Conservation (phyloP, 371 early-diverging fungal genomes). For the Lichtheimia corymbifera region DNA sequence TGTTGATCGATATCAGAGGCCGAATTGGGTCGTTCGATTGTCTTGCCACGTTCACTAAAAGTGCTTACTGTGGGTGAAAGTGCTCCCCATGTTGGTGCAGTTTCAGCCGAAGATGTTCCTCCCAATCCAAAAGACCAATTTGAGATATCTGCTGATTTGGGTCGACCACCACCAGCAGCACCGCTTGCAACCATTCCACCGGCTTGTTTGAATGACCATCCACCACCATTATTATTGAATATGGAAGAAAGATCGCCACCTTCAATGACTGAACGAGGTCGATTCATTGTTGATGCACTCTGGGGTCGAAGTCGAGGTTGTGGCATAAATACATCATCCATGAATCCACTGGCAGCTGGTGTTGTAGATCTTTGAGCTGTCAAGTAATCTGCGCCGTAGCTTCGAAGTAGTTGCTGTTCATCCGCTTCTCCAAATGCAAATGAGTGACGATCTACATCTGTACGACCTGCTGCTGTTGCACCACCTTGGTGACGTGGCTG, state of each 20-base stretch:
- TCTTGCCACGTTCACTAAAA: conserved; percentile 35
- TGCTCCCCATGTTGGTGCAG: conserved; percentile 18
- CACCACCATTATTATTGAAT: conserved; percentile 22
- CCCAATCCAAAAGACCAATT: conserved; percentile 18
- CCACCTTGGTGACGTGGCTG: conserved; percentile 28
- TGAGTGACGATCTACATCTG: conserved; percentile 71
- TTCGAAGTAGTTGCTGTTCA: conserved; percentile 27
- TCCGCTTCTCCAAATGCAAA: conserved; percentile 60
- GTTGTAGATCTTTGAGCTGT: conserved; percentile 3
- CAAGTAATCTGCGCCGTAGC: conserved; percentile 12
- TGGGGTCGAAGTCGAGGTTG: conserved; percentile 7
- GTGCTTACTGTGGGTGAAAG: conserved; percentile 45
- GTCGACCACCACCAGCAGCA: conserved; percentile 41
- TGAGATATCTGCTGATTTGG: conserved; percentile 66
- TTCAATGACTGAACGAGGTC: conserved; percentile 54
- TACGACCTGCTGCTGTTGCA: conserved; percentile 28
- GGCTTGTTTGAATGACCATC: not conserved
- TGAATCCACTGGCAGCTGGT: not conserved
- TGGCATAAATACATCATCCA: not conserved
- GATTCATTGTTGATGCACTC: conserved; percentile 5
- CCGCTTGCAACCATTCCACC: conserved; percentile 24
- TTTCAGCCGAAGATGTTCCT: not conserved
- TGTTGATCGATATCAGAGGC: conserved; percentile 50
- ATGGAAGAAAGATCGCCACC: conserved; percentile 50
- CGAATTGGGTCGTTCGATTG: conserved; percentile 53